Evolutionary conservation across 768 basidiomycete genomes (phyloP).

Genomic region (Albatrellus ellisii): DNA sequence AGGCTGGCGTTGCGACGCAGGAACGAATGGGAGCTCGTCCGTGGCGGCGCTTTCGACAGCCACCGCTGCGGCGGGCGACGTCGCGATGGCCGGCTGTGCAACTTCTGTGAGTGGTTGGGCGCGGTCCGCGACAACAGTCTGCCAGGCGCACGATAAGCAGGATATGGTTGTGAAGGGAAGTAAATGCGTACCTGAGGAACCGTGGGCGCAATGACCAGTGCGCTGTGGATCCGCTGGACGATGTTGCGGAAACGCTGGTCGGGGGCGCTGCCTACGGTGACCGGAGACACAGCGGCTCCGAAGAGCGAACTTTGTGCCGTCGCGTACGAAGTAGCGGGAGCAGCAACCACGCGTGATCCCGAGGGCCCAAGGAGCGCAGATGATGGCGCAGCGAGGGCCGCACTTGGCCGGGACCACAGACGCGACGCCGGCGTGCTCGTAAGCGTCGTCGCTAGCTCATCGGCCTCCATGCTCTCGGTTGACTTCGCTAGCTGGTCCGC

Average conservation of each 20-base stretch:
- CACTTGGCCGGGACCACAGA: constrained; percentile 4
- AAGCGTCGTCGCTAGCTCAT: not conserved
- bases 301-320: constrained; percentile 32
- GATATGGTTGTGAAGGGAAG: not conserved
- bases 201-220: constrained; percentile 45
- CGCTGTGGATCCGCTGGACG: constrained; percentile 53
- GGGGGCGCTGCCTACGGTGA: constrained; percentile 4
- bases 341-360: not conserved
- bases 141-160: not conserved
- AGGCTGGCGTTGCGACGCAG: constrained; percentile 40
- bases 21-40: constrained; percentile 70
- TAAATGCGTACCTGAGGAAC: constrained; percentile 27
- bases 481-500: not conserved
- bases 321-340: constrained; percentile 14
- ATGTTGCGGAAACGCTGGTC: constrained; percentile 35
- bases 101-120: constrained; percentile 4
- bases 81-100: constrained; percentile 4
- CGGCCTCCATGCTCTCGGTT: constrained; percentile 3
- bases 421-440: not conserved
- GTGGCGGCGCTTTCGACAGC: too few species aligned
- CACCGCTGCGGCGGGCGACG: constrained; percentile 1
- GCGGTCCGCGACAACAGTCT: not conserved
- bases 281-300: constrained; percentile 1
- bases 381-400: constrained; percentile 5
- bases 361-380: constrained; percentile 14